Percentiles rank a stretch among this genome's conserved stretches.
Conservation (phyloP, 768 basidiomycete species). For the Amanita molliuscula region DNA sequence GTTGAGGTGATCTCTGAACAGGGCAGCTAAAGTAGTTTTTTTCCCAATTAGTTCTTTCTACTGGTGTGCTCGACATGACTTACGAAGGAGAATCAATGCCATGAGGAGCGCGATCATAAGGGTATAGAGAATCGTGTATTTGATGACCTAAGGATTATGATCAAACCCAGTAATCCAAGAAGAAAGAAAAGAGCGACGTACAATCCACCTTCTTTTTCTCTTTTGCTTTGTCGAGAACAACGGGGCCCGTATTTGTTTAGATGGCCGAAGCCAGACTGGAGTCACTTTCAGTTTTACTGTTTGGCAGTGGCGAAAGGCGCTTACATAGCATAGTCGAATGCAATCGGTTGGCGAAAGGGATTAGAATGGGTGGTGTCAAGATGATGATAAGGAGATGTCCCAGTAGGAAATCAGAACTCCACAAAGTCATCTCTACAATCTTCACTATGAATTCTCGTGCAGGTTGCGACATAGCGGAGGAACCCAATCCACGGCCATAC, state of each 20-base stretch:
- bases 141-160: conserved; percentile 44
- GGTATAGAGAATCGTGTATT: conserved; percentile 78
- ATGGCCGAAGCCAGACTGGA: conserved; percentile 89
- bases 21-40: conserved; percentile 37
- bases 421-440: conserved; percentile 95
- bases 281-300: background rate
- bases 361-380: conserved; percentile 72
- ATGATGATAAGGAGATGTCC: conserved; percentile 80
- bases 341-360: conserved; percentile 80
- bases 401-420: conserved; percentile 91
- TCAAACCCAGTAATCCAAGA: background rate
- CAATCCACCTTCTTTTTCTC: conserved; percentile 86
- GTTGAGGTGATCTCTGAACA: conserved; percentile 75
- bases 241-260: conserved; percentile 88
- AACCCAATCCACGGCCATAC: conserved; percentile 90
- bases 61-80: conserved; percentile 19
- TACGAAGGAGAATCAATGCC: conserved; percentile 76
- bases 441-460: conserved; percentile 97
- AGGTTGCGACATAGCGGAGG: conserved; percentile 89
- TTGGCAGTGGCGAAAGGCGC: conserved; percentile 14
- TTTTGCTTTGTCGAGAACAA: conserved; percentile 93
- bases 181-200: conserved; percentile 22
- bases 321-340: conserved; percentile 91
- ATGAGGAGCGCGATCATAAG: conserved; percentile 68
- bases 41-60: conserved; percentile 10